Percentiles rank a stretch among this genome's conserved stretches.
phyloP scores from a whole-genome alignment of 805 yeast species.

The Metschnikowia cubensis region DNA sequence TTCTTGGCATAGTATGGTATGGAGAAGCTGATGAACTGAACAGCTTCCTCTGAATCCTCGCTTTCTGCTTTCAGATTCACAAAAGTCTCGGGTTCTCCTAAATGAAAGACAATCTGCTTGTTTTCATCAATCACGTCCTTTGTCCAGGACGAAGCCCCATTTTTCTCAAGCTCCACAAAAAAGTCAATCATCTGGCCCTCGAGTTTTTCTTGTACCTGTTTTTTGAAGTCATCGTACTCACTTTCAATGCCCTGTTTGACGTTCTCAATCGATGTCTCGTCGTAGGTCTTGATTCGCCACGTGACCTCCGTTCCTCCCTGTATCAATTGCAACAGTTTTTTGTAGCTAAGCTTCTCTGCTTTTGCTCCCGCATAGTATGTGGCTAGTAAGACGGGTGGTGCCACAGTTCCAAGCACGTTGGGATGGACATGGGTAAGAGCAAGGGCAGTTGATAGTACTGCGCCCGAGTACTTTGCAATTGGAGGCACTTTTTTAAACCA shows the following conservation, averaged over 20 bases:
- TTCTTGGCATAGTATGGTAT: slow-evolving; percentile 25
- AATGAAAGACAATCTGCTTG: slow-evolving; percentile 29
- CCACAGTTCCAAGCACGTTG: slow-evolving; percentile 29
- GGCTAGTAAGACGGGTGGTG: slow-evolving; percentile 34
- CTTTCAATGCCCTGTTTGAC: slow-evolving; percentile 35
- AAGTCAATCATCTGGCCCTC: slow-evolving; percentile 27
- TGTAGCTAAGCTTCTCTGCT: slow-evolving; percentile 12
- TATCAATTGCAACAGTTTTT: slow-evolving; percentile 17
- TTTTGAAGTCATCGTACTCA: slow-evolving; percentile 33
- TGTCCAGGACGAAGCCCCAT: not conserved
- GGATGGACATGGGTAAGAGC: slow-evolving; percentile 35
- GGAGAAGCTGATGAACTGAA: slow-evolving; percentile 31
- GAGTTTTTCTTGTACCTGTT: slow-evolving; percentile 24
- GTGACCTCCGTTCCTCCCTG: slow-evolving; percentile 1
- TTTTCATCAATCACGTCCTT: slow-evolving; percentile 26
- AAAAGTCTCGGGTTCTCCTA: slow-evolving; percentile 17
- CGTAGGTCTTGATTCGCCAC: slow-evolving; percentile 24
- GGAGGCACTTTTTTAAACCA: slow-evolving; percentile 28
- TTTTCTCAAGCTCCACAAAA: slow-evolving; percentile 17
- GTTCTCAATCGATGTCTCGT: slow-evolving; percentile 28
- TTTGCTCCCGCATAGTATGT: slow-evolving; percentile 22
- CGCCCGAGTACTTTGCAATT: slow-evolving; percentile 27
- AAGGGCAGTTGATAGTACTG: slow-evolving; percentile 23
- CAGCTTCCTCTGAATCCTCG: slow-evolving; percentile 3
- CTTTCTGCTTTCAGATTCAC: slow-evolving; percentile 20